Conservation (phyloP, 768 basidiomycete genomes). For the Suillus placidus region DNA sequence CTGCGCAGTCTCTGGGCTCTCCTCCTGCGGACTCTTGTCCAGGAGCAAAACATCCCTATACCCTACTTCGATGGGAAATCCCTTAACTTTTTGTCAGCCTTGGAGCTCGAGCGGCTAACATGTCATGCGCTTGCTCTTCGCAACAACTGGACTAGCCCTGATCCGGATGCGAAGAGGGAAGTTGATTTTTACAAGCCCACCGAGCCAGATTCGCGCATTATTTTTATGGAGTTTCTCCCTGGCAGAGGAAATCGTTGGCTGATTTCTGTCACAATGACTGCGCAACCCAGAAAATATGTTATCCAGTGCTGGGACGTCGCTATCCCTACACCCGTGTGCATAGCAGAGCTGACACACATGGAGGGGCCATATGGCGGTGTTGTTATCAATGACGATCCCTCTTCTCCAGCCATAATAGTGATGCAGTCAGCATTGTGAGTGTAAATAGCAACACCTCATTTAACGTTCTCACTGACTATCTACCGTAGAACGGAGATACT, state of each 20-base stretch:
- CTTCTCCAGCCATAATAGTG: slow-evolving; percentile 40
- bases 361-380: slow-evolving; percentile 45
- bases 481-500: slow-evolving; percentile 45
- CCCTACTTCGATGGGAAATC: slow-evolving; percentile 39
- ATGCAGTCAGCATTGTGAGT: slow-evolving; percentile 47
- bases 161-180: slow-evolving; percentile 36
- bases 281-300: slow-evolving; percentile 30
- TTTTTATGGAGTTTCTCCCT: slow-evolving; percentile 52
- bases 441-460: not conserved
- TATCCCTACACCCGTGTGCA: slow-evolving; percentile 34
- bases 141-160: slow-evolving; percentile 50
- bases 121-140: slow-evolving; percentile 45
- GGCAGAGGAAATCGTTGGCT: slow-evolving; percentile 46
- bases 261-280: slow-evolving; percentile 44
- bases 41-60: slow-evolving; percentile 48
- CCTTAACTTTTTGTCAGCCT: slow-evolving; percentile 40
- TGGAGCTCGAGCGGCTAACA: slow-evolving; percentile 48
- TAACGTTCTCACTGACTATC: not conserved
- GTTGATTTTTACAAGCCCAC: slow-evolving; percentile 28
- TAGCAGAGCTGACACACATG: slow-evolving; percentile 41
- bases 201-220: slow-evolving; percentile 37
- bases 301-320: slow-evolving; percentile 64
- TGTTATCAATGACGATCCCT: slow-evolving; percentile 46
- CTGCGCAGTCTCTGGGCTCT: slow-evolving; percentile 52
- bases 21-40: slow-evolving; percentile 45